A percentile compares a stretch with the other conserved stretches of the same genome.
Conservation (phyloP, 306 rosid species). For the Aeschynomene evenia region DNA sequence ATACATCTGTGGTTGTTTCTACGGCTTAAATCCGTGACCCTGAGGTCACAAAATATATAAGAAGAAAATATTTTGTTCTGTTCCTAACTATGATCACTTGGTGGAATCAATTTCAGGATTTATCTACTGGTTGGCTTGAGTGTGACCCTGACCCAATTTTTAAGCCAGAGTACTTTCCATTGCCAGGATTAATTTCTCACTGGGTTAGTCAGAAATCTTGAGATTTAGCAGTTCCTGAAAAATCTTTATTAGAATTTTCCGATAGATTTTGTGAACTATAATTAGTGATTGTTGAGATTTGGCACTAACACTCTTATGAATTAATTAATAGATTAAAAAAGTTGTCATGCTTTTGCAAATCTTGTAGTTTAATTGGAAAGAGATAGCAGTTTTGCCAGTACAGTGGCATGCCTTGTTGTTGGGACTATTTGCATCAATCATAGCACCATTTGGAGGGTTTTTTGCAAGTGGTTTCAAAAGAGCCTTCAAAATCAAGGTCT, state of each 20-base stretch:
- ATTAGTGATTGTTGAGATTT: background rate
- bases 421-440: slow-evolving; percentile 92
- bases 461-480: slow-evolving; percentile 98
- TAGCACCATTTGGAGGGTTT: slow-evolving; percentile 99
- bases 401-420: slow-evolving; percentile 93
- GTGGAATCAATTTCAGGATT: slow-evolving; percentile 62
- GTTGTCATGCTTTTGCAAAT: slow-evolving; percentile 26
- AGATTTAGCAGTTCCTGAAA: background rate
- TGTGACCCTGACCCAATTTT: slow-evolving; percentile 94
- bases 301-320: background rate
- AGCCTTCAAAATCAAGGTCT: slow-evolving; percentile 93
- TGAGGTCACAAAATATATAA: no score
- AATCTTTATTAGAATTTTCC: no score
- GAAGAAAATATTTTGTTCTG: background rate
- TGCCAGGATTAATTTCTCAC: slow-evolving; percentile 63
- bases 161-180: slow-evolving; percentile 61
- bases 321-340: slow-evolving; percentile 5
- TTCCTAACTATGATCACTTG: slow-evolving; percentile 25
- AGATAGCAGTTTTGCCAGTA: slow-evolving; percentile 70
- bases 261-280: no score
- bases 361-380: slow-evolving; percentile 67
- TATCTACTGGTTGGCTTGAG: slow-evolving; percentile 87
- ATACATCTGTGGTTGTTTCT: no score
- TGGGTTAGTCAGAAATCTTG: slow-evolving; percentile 53
- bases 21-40: no score